These are phyloP conservation scores for Blastobotrys ciferrii DNA, from an alignment of 1,139 yeast species.

Conservation along the genomic window DNA sequence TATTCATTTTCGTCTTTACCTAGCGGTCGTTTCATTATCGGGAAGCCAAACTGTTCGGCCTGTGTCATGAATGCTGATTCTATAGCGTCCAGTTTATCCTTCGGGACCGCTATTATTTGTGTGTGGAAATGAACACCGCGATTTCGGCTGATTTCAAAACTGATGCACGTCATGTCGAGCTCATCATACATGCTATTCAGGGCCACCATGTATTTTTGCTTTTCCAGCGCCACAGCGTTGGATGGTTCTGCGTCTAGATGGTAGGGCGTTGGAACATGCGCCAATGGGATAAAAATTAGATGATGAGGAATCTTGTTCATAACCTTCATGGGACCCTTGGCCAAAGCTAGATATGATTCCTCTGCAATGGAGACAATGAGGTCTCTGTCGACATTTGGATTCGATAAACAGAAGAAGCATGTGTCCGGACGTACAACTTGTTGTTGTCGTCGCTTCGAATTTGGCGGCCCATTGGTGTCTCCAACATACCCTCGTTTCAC, in stretches of 20 bases:
- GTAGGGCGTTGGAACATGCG: constrained; percentile 55
- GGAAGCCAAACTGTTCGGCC: constrained; percentile 23
- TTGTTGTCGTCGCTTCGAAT: constrained; percentile 5
- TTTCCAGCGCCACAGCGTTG: constrained; percentile 22
- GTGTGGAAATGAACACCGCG: constrained; percentile 38
- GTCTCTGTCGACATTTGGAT: constrained; percentile 74
- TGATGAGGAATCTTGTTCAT: constrained; percentile 64
- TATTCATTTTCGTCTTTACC: constrained; percentile 21
- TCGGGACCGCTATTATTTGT: constrained; percentile 37
- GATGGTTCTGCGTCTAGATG: constrained; percentile 16
- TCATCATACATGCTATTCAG: constrained; percentile 27
- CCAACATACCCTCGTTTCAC: neutral
- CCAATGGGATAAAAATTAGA: constrained; percentile 77
- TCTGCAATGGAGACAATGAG: constrained; percentile 76
- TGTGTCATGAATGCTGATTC: constrained; percentile 24
- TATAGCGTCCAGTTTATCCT: constrained; percentile 18
- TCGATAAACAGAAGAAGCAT: constrained; percentile 84
- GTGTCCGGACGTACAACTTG: constrained; percentile 20
- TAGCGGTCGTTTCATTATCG: constrained; percentile 11
- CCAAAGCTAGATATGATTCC: constrained; percentile 66
- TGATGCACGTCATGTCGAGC: constrained; percentile 25
- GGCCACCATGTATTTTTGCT: constrained; percentile 26
- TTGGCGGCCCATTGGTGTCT: neutral
- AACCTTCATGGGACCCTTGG: constrained; percentile 80
- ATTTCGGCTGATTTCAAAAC: constrained; percentile 35